Conservation (phyloP, 1,284 basidiomycete genomes). For the Flammula alnicola region DNA sequence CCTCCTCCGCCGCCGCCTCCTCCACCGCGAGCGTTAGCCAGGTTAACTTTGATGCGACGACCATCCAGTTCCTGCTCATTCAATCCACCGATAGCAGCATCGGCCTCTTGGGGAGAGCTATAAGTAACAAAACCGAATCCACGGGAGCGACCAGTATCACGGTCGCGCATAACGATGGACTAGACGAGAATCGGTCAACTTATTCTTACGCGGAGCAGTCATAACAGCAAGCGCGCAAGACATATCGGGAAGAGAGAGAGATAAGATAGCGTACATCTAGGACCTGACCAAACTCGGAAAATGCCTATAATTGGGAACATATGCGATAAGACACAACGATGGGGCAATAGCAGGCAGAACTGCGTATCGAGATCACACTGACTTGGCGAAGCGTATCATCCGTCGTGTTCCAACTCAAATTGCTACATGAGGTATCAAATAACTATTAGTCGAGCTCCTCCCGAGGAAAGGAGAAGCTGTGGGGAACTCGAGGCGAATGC, state of each 20-base stretch:
- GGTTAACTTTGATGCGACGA: constrained; percentile 91
- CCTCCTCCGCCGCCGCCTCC: constrained; percentile 50
- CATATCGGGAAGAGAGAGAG: constrained; percentile 30
- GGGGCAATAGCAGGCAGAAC: constrained; percentile 34
- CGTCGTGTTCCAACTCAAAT: constrained; percentile 93
- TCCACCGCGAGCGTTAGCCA: constrained; percentile 84
- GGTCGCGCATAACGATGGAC: constrained; percentile 98
- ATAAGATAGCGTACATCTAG: constrained; percentile 74
- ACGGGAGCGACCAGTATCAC: constrained; percentile 94
- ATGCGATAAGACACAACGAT: constrained; percentile 43
- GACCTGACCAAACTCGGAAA: constrained; percentile 68
- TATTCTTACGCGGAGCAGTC: constrained; percentile 28
- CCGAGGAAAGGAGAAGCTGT: constrained; percentile 48
- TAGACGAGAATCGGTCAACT: constrained; percentile 42
- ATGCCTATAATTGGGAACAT: constrained; percentile 65
- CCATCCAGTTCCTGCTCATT: constrained; percentile 96
- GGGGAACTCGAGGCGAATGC: constrained; percentile 45
- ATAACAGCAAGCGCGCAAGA: constrained; percentile 28
- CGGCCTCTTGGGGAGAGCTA: constrained; percentile 66
- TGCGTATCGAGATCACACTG: constrained; percentile 58
- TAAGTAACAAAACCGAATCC: constrained; percentile 97
- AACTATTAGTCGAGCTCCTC: constrained; percentile 57
- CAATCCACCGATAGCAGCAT: constrained; percentile 77
- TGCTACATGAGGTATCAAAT: constrained; percentile 61
- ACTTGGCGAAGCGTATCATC: constrained; percentile 87